Evolutionary conservation across 2,329 filamentous ascomycete genomes (phyloP).

Genomic region (Xylariaceae sp.): DNA sequence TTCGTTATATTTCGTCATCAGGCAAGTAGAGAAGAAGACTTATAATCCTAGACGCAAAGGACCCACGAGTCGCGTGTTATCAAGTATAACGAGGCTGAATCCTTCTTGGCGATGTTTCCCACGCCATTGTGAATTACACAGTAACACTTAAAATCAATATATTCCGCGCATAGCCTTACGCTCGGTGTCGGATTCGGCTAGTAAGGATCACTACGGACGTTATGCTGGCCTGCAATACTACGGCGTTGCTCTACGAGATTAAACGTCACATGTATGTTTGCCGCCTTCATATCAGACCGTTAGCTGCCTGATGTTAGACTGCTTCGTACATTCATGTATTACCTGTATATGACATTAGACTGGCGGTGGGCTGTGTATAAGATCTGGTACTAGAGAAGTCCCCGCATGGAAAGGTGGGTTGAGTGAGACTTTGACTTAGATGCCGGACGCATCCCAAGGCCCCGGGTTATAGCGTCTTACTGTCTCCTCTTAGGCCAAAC

Average conservation of each 20-base stretch:
- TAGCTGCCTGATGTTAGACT: too few species aligned
- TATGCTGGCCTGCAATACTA: not conserved
- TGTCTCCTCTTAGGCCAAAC: not conserved
- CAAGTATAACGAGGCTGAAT: conserved; percentile 4
- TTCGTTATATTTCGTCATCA: not conserved
- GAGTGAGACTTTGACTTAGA: conserved; percentile 13
- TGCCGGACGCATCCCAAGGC: conserved; percentile 6
- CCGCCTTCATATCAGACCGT: not conserved
- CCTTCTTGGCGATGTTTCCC: not conserved
- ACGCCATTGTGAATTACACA: not conserved
- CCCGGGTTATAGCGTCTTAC: conserved; percentile 6
- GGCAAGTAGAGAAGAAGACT: not conserved
- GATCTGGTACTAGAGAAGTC: not conserved
- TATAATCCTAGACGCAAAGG: not conserved
- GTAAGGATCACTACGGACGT: conserved; percentile 1
- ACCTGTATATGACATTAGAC: too few species aligned
- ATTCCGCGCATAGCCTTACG: conserved; percentile 12
- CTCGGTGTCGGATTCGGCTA: not conserved
- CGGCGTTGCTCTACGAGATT: conserved; percentile 1
- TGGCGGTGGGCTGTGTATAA: not conserved
- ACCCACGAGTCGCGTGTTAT: not conserved
- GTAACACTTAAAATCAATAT: conserved; percentile 1
- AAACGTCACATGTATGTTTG: not conserved
- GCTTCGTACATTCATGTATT: too few species aligned
- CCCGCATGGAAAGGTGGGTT: not conserved